Conservation (phyloP, 176 grass and related monocot genomes). For the Oryza brachyantha region DNA sequence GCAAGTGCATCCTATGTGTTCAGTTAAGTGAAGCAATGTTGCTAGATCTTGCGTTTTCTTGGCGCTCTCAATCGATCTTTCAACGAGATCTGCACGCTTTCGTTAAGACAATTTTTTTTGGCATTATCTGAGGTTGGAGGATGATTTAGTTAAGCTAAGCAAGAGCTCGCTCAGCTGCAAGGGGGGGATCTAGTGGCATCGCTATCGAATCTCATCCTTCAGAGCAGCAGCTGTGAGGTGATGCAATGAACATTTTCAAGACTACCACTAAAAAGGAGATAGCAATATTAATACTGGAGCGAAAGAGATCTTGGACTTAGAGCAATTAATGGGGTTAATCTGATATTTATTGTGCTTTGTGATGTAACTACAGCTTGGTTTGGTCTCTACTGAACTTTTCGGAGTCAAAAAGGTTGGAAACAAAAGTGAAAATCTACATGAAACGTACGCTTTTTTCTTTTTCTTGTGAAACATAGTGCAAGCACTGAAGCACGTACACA, state of each 20-base stretch:
- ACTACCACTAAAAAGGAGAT: too few relatives aligned
- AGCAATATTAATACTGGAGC: too few relatives aligned
- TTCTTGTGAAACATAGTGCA: background rate
- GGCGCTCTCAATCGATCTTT: background rate
- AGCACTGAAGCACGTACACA: too few relatives aligned
- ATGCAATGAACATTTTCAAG: too few relatives aligned
- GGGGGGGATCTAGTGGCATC: background rate
- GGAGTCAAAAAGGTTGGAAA: background rate
- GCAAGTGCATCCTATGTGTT: background rate
- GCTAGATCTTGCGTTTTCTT: background rate
- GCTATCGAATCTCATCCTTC: background rate
- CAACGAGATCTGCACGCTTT: constrained; percentile 19
- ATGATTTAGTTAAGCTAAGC: constrained; percentile 28
- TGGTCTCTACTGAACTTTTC: background rate
- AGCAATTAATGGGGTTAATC: too few relatives aligned
- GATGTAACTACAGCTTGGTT: background rate
- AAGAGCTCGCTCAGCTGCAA: background rate
- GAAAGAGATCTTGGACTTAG: too few relatives aligned
- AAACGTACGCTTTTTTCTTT: constrained; percentile 5
- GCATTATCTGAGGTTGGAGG: background rate
- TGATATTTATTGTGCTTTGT: too few relatives aligned
- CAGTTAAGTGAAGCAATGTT: background rate
- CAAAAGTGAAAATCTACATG: background rate
- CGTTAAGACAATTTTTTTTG: background rate
- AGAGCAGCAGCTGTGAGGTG: too few relatives aligned